Evolutionary conservation across 345 rosid genomes (phyloP), one percentile per base, ranked within the genome.

Genomic region (Iberis pinnata): DNA sequence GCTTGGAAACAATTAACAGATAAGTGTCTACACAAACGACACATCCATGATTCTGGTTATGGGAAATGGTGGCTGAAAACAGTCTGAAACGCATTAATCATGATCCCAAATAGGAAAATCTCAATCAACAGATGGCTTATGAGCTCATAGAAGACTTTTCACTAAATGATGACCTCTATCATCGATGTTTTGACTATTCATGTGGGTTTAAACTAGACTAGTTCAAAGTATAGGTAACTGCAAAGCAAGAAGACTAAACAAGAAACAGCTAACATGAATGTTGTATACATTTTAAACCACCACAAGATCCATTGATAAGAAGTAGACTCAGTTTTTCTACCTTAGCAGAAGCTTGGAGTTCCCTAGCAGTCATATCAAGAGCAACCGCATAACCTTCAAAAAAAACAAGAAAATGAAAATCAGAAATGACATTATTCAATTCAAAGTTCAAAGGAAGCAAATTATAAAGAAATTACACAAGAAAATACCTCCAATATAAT

Each of bases 351-450:
- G 88, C 75, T 67, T 92, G 95, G 60, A 88, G 81, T 56, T 92
- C 97, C 67, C 90, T 83, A 13, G 97, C 95, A 73, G 95, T 85
- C 95, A 88, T 92, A 71, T 88, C 98, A 76, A 92, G 67, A 9
- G 86, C 98, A 73, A 92, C 71, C n/a, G 98, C 95, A 77, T 92
- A 92, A 8, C 97, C 98, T 68, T 39, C n/a, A n/a, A n/a, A n/a
- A 0, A 17, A 29, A 59, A 6, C 18, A 41, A 31, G 7, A 10
- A 15, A 56, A 19, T n/a, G 0, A 16, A 35, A 44, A 20, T 18
- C 2, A 47, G 22, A 39, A 10, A 6, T 38, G 38, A 50, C 20
- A 65, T 2, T 22, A 27, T 29, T 22, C 19, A 53, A 25, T 1
- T 53, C 5, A 62, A 25, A 53, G 18, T 1, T 53, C 3, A 62